Conservation (phyloP, 768 basidiomycete species). For the Agaricus blazei region DNA sequence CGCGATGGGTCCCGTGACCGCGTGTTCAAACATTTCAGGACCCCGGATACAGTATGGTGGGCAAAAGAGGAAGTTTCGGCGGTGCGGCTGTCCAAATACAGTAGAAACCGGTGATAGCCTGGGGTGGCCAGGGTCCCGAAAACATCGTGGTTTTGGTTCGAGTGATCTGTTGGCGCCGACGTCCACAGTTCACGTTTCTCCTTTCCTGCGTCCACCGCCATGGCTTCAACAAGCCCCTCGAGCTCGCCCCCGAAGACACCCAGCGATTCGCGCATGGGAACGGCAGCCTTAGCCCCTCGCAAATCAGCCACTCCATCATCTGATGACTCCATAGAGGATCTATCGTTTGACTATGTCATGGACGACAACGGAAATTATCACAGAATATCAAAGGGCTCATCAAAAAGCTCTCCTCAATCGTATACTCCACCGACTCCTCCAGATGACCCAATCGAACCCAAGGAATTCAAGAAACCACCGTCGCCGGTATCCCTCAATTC, state of each 20-base stretch:
- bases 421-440: constrained; percentile 42
- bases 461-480: constrained; percentile 26
- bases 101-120: constrained; percentile 6
- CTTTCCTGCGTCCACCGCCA: constrained; percentile 17
- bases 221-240: constrained; percentile 24
- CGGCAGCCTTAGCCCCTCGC: constrained; percentile 7
- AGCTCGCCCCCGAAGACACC: constrained; percentile 39
- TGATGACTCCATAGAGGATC: constrained; percentile 59
- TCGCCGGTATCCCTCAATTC: constrained; percentile 36
- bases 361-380: constrained; percentile 52
- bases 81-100: background rate
- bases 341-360: constrained; percentile 61
- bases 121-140: constrained; percentile 20
- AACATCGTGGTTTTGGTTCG: constrained; percentile 28
- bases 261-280: constrained; percentile 20
- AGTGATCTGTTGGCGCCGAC: constrained; percentile 20
- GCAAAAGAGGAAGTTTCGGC: constrained; percentile 12
- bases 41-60: constrained; percentile 20
- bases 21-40: constrained; percentile 24
- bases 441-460: constrained; percentile 2
- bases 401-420: constrained; percentile 35
- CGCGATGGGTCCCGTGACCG: constrained; percentile 32
- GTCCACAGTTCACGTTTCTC: constrained; percentile 18
- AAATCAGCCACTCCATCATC: constrained; percentile 31
- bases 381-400: constrained; percentile 50